Conservation (phyloP, 2,329 filamentous ascomycete species). For the Cercospora sp. region DNA sequence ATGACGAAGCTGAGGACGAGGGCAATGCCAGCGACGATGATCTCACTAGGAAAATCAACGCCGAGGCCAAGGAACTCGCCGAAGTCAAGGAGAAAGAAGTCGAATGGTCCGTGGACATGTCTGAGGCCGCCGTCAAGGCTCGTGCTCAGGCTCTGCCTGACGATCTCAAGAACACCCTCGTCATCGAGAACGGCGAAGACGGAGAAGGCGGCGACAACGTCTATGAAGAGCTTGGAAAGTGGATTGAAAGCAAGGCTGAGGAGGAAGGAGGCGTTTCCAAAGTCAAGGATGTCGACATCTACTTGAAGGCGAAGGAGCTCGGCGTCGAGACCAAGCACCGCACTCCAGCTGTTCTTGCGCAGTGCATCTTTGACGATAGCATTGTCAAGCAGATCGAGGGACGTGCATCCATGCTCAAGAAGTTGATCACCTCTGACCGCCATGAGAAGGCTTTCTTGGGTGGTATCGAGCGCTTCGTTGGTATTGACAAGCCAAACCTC, state of each 20-base stretch:
- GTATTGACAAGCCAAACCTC: conserved; percentile 77
- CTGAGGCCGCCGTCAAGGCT: conserved; percentile 89
- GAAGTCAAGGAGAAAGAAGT: conserved; percentile 74
- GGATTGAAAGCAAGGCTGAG: conserved; percentile 76
- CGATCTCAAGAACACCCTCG: conserved; percentile 81
- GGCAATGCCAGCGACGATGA: conserved; percentile 84
- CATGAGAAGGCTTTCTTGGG: conserved; percentile 95
- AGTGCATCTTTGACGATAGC: conserved; percentile 89
- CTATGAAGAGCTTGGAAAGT: conserved; percentile 90
- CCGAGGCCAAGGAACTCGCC: conserved; percentile 68
- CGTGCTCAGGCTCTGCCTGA: conserved; percentile 90
- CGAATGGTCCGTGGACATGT: conserved; percentile 96
- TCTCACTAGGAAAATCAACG: conserved; percentile 73
- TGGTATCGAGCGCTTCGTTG: conserved; percentile 89
- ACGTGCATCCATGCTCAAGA: conserved; percentile 85
- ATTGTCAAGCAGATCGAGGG: conserved; percentile 83
- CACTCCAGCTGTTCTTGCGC: conserved; percentile 85
- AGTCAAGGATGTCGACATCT: conserved; percentile 86
- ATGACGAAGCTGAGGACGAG: conserved; percentile 64
- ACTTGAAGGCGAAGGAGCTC: conserved; percentile 93
- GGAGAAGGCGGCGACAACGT: conserved; percentile 77
- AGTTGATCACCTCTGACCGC: conserved; percentile 81
- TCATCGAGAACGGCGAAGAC: conserved; percentile 69
- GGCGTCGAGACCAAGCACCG: conserved; percentile 94
- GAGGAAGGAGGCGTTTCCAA: conserved; percentile 72